Evolutionary conservation across 805 yeast genomes (phyloP).

Genomic region (Scheffersomyces amazonensis): DNA sequence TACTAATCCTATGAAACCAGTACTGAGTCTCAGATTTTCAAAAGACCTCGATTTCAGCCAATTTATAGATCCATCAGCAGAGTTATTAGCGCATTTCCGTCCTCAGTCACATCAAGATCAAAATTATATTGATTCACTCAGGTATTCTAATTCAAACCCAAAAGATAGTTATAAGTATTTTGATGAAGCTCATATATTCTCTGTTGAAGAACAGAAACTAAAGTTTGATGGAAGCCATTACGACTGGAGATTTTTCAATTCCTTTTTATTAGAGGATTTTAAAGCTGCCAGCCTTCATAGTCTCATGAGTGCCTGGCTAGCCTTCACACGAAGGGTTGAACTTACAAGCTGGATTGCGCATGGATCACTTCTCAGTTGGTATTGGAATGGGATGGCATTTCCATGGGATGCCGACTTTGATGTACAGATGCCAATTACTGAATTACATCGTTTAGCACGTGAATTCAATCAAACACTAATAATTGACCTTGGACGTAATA

Average conservation of each 20-base stretch:
- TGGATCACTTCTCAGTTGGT: conserved; percentile 27
- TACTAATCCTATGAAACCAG: too few relatives aligned
- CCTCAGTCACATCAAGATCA: not conserved
- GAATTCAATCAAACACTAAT: conserved; percentile 24
- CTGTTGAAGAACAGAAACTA: too few relatives aligned
- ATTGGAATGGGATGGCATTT: conserved; percentile 27
- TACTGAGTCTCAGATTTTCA: too few relatives aligned
- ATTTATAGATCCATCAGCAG: not conserved
- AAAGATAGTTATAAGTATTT: not conserved
- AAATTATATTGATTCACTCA: not conserved
- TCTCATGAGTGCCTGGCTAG: conserved; percentile 22
- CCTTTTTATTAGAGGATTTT: conserved; percentile 41
- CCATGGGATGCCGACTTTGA: conserved; percentile 29
- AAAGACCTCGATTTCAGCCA: not conserved
- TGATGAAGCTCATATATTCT: not conserved
- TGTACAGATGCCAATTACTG: conserved; percentile 24
- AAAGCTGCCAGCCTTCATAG: conserved; percentile 18
- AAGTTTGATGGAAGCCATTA: conserved; percentile 54
- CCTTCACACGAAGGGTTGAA: conserved; percentile 20
- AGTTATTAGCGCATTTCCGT: not conserved
- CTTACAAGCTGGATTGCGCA: conserved; percentile 26
- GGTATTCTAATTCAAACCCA: not conserved
- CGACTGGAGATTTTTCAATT: conserved; percentile 60
- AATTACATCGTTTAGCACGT: conserved; percentile 17
- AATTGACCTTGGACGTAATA: conserved; percentile 30